Conservation (phyloP, 2,329 filamentous ascomycete genomes). For the Dactylellina leptospora region DNA sequence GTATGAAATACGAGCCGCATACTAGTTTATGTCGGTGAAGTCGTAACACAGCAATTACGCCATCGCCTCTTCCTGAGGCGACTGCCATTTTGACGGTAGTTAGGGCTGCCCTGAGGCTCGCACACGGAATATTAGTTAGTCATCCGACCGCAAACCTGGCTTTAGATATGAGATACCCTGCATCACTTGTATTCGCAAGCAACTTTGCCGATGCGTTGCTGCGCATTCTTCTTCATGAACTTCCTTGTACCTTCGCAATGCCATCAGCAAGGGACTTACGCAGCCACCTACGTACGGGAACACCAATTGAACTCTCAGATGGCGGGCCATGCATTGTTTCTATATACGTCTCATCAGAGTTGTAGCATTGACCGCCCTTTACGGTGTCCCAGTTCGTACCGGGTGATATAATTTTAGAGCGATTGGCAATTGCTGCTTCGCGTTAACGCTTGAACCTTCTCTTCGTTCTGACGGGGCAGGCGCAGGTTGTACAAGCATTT, state of each 20-base stretch:
- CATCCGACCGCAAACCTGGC: conserved; percentile 21
- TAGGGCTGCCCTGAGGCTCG: conserved; percentile 25
- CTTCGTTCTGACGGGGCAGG: conserved; percentile 2
- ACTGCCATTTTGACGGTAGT: conserved; percentile 44
- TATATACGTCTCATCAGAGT: neutral
- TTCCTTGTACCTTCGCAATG: neutral
- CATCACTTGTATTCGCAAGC: neutral
- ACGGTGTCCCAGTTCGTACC: conserved; percentile 20
- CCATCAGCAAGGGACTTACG: conserved; percentile 26
- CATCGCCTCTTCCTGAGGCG: conserved; percentile 11
- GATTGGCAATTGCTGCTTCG: conserved; percentile 19
- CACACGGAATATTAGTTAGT: conserved; percentile 40
- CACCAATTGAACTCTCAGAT: neutral
- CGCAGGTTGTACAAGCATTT: conserved; percentile 13
- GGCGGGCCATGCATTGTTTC: conserved; percentile 1
- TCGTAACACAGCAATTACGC: conserved; percentile 25
- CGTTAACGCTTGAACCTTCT: neutral
- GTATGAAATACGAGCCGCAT: conserved; percentile 38
- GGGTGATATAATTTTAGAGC: conserved; percentile 35
- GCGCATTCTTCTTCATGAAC: conserved; percentile 1
- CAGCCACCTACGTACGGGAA: conserved; percentile 29
- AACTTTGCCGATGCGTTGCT: conserved; percentile 28
- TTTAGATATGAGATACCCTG: conserved; percentile 9
- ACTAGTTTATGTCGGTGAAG: conserved; percentile 13
- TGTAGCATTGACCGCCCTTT: conserved; percentile 34